Evolutionary conservation across 2,329 filamentous ascomycete genomes (phyloP).

Genomic region (Aspergillus ochraceus): DNA sequence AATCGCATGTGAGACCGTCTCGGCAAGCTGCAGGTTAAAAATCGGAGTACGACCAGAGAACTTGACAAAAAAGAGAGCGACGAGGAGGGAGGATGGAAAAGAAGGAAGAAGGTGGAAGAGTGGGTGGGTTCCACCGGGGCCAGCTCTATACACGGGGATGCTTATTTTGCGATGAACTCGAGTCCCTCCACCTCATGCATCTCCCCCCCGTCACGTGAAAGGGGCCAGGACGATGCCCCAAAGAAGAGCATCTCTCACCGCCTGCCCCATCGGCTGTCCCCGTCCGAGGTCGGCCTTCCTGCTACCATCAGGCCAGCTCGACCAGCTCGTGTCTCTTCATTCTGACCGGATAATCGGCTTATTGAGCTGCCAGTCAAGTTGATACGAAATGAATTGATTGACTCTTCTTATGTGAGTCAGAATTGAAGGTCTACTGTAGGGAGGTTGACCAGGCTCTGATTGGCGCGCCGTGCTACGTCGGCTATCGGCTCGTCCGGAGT

Average conservation of each 20-base stretch:
- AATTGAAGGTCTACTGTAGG: too few species aligned
- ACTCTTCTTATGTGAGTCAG: neutral
- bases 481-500: slow-evolving; percentile 25
- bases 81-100: neutral
- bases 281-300: too few species aligned
- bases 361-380: too few species aligned
- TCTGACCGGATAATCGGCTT: too few species aligned
- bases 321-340: too few species aligned
- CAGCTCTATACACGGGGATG: neutral
- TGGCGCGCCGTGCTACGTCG: neutral
- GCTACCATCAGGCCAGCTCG: too few species aligned
- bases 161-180: slow-evolving; percentile 1
- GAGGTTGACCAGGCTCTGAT: neutral
- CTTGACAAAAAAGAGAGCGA: neutral
- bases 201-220: slow-evolving; percentile 12
- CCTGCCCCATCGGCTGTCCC: neutral
- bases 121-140: neutral
- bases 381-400: too few species aligned
- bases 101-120: neutral
- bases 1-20: neutral
- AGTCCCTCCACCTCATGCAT: slow-evolving; percentile 5
- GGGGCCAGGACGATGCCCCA: neutral
- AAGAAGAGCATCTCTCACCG: neutral
- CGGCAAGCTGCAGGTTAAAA: neutral
- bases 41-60: neutral